phyloP scores from a whole-genome alignment of 768 basidiomycete genomes.

The Trametes maxima region DNA sequence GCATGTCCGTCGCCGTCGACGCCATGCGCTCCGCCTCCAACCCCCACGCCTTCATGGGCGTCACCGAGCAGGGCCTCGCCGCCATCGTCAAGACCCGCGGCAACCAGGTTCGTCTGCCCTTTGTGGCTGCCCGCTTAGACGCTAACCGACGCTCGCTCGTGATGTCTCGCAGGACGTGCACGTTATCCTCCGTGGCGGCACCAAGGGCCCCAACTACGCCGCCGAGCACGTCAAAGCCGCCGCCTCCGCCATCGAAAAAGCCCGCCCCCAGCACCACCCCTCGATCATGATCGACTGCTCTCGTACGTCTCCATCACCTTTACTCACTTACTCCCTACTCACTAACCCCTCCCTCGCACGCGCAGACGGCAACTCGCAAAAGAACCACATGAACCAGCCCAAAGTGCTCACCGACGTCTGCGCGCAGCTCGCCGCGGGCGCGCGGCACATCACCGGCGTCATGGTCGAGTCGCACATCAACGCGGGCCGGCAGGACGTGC shows the following conservation, averaged over 20 bases:
- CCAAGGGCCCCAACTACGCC: conserved; percentile 87
- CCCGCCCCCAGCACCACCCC: conserved; percentile 50
- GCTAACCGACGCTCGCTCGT: not conserved
- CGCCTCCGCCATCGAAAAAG: conserved; percentile 64
- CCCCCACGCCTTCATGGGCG: conserved; percentile 96
- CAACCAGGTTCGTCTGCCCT: conserved; percentile 38
- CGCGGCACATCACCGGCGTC: conserved; percentile 82
- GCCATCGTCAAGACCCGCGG: conserved; percentile 85
- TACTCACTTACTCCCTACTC: not conserved
- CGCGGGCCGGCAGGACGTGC: conserved; percentile 89
- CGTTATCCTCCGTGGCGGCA: conserved; percentile 93
- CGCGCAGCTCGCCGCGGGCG: conserved; percentile 71
- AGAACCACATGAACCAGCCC: conserved; percentile 92
- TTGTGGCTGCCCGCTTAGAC: not conserved
- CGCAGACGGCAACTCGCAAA: conserved; percentile 91
- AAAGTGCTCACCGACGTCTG: conserved; percentile 73
- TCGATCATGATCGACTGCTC: conserved; percentile 90
- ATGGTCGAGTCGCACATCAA: conserved; percentile 98
- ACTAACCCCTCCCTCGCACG: not conserved
- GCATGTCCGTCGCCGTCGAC: conserved; percentile 89
- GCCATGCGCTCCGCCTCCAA: conserved; percentile 92
- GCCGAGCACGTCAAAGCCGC: conserved; percentile 71
- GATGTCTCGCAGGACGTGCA: conserved; percentile 73
- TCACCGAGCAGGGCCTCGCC: conserved; percentile 86
- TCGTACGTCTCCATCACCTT: conserved; percentile 49